These are phyloP conservation scores for Zygosaccharomyces sapae DNA, from an alignment of 1,139 yeast genomes.

Conservation along the genomic window DNA sequence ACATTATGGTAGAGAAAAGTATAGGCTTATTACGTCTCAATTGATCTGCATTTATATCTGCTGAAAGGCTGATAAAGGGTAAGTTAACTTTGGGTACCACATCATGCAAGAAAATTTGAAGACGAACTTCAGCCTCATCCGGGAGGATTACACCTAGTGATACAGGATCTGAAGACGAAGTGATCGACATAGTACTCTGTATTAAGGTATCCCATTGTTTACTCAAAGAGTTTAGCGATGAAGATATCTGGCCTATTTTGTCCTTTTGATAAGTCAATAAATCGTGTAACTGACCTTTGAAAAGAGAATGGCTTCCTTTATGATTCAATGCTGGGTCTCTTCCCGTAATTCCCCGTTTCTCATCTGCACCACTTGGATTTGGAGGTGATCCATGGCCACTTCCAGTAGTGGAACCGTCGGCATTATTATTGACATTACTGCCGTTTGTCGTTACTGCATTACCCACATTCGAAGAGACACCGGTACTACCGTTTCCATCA, in stretches of 20 bases:
- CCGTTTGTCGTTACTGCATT: too few species aligned
- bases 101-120: conserved; percentile 42
- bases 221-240: conserved; percentile 24
- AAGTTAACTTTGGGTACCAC: conserved; percentile 40
- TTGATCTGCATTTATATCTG: conserved; percentile 43
- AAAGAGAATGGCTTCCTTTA: conserved; percentile 17
- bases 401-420: not conserved
- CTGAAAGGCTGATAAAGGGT: conserved; percentile 55
- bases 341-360: not conserved
- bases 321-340: conserved; percentile 3
- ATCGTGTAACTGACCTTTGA: conserved; percentile 25
- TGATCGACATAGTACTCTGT: conserved; percentile 21
- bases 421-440: not conserved
- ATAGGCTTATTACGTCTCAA: conserved; percentile 53
- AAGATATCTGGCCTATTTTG: conserved; percentile 23
- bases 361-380: not conserved
- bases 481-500: not conserved
- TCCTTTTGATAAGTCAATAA: conserved; percentile 29
- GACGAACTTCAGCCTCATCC: conserved; percentile 48
- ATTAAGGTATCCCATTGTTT: conserved; percentile 28
- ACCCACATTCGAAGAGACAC: too few species aligned
- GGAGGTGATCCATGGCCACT: too few species aligned
- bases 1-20: conserved; percentile 61
- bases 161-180: conserved; percentile 43
- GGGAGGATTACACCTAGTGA: conserved; percentile 43